Base-by-base conservation (phyloP, 257 asterid genomes). In the Jacaranda mimosifolia region DNA sequence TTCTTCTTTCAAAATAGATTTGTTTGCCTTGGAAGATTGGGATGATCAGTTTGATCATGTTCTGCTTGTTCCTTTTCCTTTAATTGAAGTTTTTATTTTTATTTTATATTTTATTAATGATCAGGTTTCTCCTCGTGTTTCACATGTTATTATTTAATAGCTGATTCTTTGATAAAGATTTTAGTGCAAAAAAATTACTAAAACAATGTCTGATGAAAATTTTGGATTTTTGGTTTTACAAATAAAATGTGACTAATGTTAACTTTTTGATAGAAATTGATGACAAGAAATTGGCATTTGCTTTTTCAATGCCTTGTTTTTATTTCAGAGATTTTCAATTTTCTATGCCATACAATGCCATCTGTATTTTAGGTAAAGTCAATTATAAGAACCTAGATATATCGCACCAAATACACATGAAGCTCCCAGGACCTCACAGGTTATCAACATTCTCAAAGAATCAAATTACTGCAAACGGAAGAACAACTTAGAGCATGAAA, bases 1-100 rank as follows among this genome's bases (percentile, higher is more conserved):
- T 58, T 5, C 62, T 68, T 56, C 36, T 12, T 49, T 6, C 38
- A 45, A 1, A 43, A 32, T 52, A 38, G 46, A 42, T 14, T 35
- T 35, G 17, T 7, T 49, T 69, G 51, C 7, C 2, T 11, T n/a
- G 17, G 7, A 49, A 53, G 52, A 32, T 40, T 21, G 4, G 18
- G 58, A 26, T 9, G 1, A 26, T 42, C 70, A 60, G 69, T 75
- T 63, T 70, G 58, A 69, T 59, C 51, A 56, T 26, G 32, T 26
- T 26, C 32, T 26, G 32, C 32, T 26, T 26, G 32, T 26, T 26
- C 32, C 32, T 26, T 26, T 26, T 26, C 32, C 32, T 26, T 26
- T 26, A 26, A 26, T 15, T 69, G 3, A 12, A 18, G 0, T 39
- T 53, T 62, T 35, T 35, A 6, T 26, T 13, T 64, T 52, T 0